These are phyloP conservation scores for Lactarius deliciosus DNA, from an alignment of 768 basidiomycete species.

Conservation along the genomic window DNA sequence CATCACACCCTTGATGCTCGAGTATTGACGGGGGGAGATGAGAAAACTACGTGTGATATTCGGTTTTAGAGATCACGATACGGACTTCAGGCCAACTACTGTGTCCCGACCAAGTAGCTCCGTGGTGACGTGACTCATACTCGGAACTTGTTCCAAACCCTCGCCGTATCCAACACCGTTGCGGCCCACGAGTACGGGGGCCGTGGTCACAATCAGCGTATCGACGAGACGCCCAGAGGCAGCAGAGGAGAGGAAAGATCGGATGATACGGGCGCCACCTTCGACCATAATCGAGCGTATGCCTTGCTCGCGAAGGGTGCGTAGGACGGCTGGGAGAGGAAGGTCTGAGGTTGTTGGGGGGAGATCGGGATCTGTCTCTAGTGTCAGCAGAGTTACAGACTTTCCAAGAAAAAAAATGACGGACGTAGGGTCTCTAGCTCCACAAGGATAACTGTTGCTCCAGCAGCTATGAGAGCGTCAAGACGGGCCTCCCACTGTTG, in stretches of 20 bases:
- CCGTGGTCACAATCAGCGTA: conserved; percentile 77
- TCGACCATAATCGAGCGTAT: conserved; percentile 90
- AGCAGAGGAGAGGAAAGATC: conserved; percentile 55
- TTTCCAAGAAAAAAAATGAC: conserved; percentile 36
- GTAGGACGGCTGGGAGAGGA: conserved; percentile 51
- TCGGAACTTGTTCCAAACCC: conserved; percentile 31
- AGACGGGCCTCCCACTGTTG: conserved; percentile 39
- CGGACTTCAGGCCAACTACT: conserved; percentile 33
- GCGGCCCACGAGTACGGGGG: conserved; percentile 78
- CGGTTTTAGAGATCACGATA: conserved; percentile 4
- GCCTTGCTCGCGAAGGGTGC: conserved; percentile 51
- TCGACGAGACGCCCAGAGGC: conserved; percentile 48
- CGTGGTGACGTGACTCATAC: conserved; percentile 34
- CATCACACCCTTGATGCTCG: background rate
- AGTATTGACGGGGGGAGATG: background rate
- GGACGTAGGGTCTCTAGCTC: conserved; percentile 35
- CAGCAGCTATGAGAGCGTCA: conserved; percentile 54
- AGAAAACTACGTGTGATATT: background rate
- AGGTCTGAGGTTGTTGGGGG: conserved; percentile 38
- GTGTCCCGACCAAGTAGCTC: conserved; percentile 35
- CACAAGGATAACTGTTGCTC: conserved; percentile 64
- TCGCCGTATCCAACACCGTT: conserved; percentile 61
- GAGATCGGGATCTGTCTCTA: conserved; percentile 17
- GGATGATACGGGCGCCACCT: conserved; percentile 84
- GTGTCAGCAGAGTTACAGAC: background rate